Percentiles rank a stretch among this genome's conserved stretches.
Conservation (phyloP, 2,329 filamentous ascomycete species). For the Colletotrichum agaves region DNA sequence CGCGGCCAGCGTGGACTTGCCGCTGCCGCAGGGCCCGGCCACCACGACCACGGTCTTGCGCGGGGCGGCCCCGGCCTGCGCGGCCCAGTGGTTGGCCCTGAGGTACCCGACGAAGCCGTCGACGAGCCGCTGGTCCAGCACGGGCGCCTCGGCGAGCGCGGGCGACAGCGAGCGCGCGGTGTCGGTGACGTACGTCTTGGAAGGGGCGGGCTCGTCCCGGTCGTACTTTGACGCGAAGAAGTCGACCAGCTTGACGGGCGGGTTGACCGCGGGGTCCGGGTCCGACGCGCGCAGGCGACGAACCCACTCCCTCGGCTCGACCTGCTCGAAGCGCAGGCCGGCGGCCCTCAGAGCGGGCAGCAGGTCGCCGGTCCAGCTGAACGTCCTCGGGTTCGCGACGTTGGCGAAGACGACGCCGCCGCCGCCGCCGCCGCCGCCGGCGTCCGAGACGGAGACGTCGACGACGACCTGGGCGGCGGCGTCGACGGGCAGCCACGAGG, state of each 20-base stretch:
- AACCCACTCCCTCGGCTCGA: conserved; percentile 57
- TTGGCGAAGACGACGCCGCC: conserved; percentile 54
- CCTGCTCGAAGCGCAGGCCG: conserved; percentile 57
- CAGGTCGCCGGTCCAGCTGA: conserved; percentile 62
- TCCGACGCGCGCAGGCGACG: conserved; percentile 54
- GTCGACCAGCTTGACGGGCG: conserved; percentile 62
- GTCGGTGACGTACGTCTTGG: conserved; percentile 54
- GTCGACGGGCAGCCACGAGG: conserved; percentile 59
- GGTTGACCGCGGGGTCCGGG: conserved; percentile 57
- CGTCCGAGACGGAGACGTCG: conserved; percentile 48
- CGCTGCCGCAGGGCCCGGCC: conserved; percentile 53
- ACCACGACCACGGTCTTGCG: conserved; percentile 48
- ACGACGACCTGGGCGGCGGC: conserved; percentile 53
- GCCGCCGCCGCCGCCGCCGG: conserved; percentile 39
- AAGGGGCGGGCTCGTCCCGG: conserved; percentile 57
- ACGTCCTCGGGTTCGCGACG: conserved; percentile 57
- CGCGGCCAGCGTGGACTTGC: conserved; percentile 51
- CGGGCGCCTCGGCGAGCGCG: conserved; percentile 52
- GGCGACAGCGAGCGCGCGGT: conserved; percentile 53
- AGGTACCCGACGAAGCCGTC: conserved; percentile 52
- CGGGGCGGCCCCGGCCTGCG: conserved; percentile 43
- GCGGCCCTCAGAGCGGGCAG: conserved; percentile 57
- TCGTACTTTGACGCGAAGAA: conserved; percentile 54
- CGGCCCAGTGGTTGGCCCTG: conserved; percentile 50
- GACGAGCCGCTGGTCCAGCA: conserved; percentile 46